A percentile compares a stretch with the other conserved stretches of the same genome.
phyloP scores from a whole-genome alignment of 345 rosid genomes.

The Nephelium lappaceum region DNA sequence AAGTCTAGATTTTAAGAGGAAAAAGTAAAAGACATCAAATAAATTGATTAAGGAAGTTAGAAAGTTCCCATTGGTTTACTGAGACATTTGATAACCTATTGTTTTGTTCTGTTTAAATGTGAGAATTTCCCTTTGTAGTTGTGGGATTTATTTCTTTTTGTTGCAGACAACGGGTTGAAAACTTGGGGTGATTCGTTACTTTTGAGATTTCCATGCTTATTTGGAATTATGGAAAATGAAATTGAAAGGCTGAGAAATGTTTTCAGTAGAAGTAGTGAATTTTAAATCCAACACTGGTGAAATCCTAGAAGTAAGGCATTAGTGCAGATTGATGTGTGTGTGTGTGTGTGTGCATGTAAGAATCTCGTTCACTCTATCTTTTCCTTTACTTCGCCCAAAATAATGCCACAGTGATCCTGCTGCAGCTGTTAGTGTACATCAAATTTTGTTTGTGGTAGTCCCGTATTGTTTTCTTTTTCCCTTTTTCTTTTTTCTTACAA shows the following conservation, averaged over 20 bases:
- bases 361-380: neutral
- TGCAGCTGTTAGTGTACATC: neutral
- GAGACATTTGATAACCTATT: neutral
- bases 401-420: neutral
- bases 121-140: neutral
- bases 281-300: neutral
- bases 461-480: neutral
- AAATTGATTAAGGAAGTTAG: neutral
- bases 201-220: neutral
- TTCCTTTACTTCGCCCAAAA: neutral
- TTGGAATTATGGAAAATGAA: constrained; percentile 10
- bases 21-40: neutral
- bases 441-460: neutral
- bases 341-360: neutral
- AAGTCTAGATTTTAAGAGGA: neutral
- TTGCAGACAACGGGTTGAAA: neutral
- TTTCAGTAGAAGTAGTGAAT: neutral
- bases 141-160: neutral
- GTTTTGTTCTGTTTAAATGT: neutral
- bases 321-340: neutral
- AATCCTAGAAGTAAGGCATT: neutral
- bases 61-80: neutral
- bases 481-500: neutral
- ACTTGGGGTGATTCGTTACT: neutral
- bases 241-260: neutral